Evolutionary conservation across 2,329 filamentous ascomycete species (phyloP), one percentile per base, ranked within the genome.

Genomic region (Claviceps africana): DNA sequence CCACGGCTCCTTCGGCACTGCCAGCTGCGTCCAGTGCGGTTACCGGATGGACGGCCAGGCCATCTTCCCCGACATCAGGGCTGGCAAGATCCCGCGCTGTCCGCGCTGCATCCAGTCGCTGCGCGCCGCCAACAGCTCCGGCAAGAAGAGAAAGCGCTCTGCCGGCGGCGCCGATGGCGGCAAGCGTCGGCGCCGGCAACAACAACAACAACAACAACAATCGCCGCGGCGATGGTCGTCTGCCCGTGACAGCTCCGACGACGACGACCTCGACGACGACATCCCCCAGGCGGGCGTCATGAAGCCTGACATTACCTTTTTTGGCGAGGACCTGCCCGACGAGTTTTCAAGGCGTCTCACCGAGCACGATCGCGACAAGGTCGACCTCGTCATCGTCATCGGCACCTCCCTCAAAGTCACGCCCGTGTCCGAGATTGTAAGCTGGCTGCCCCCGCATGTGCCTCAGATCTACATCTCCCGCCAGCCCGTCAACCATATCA

Each of bases 261-360:
- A 76, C 52, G 67, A 74, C 15, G 72, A 76, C 51, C 70, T 71
- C 30, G 72, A 74, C 42, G 75, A 72, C 56, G 68, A 72, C 55
- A 79, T 86, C 40, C 81, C 82, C 2, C 74, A 77, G 47, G 78
- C 82, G 2, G 88, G 87, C 53, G 82, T 95, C 64, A 95, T 95
- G 88, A 95, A 86, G 75, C 93, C 93, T 9, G 91, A 97, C 70
- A 97, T 98, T 64, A 97, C 88, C 47, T 97, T 98, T 72, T 97
- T 97, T 62, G 91, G 91, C 59, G 93, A 98, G 70, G 77, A 83
- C 49, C 82, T 98, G 1, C 90, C 91, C 0, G 82, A 87, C 59
- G 79, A 81, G 58, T 98, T 98, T 68, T 86, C 85, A 53, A 74
- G 80, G 48, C 84, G 90, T 8, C 78, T 97, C 15, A 81, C 86